Evolutionary conservation across 1,284 basidiomycete genomes (phyloP), one percentile per base, ranked within the genome.

Genomic region (Kwoniella shivajii): DNA sequence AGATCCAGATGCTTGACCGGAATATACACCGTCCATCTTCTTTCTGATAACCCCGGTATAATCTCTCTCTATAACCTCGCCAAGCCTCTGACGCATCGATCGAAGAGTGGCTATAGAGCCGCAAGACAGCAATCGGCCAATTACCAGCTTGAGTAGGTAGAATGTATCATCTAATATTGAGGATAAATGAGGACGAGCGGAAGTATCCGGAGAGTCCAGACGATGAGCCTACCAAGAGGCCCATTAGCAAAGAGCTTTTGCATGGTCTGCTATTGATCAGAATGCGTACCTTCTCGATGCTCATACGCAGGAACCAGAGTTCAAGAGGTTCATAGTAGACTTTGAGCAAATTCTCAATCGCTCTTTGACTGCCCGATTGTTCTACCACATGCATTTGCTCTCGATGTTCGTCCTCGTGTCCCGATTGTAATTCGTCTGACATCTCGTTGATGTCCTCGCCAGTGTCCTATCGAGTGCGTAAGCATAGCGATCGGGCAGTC

Each of bases 261-360:
- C n/a, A n/a, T n/a, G n/a, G n/a, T n/a, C n/a, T n/a, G n/a, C n/a
- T n/a, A n/a, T n/a, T n/a, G 43, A 13, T n/a, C 3, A 6, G 11
- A 20, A 9, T 22, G 27, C 61, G 38, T 20, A 88, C 92, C 82
- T 94, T 94, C 70, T 95, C 90, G 45, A 96, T 86, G 55, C 86
- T 88, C 11, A 84, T 86, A n/a, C 90, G 85, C 16, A 88, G 84
- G 75, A 94, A 97, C 93, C 93, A 98, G 3, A 87, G 79, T 74
- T 99, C 95, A 57, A 99, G 81, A 1, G 94, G 92, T 36, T 87
- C 82, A 71, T 96, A 98, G 69, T 89, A 92, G 16, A 83, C 83
- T 7, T 77, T 77, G 30, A 94, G 81, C 45, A 94, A 79, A 54
- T 85, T 81, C 26, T 88, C 84, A 54, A 97, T 87, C 6, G 86